phyloP scores from a whole-genome alignment of 2,329 filamentous ascomycete genomes.

The Ascocoryne sarcoides region DNA sequence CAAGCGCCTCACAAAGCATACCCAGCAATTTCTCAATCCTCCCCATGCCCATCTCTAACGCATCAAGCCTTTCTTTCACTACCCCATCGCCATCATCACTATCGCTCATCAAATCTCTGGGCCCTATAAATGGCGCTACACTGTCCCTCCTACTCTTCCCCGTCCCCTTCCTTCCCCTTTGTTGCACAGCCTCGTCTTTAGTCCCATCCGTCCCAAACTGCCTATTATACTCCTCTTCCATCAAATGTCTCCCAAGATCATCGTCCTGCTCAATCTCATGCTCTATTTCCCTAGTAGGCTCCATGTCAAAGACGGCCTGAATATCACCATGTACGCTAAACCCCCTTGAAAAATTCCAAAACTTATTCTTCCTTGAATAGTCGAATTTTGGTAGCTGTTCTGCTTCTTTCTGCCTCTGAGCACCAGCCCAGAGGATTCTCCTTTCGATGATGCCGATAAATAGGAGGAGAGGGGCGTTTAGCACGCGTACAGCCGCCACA shows the following conservation, averaged over 20 bases:
- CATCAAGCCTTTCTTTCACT: conserved; percentile 16
- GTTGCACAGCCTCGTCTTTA: conserved; percentile 4
- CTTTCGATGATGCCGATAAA: conserved; percentile 65
- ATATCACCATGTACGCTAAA: conserved; percentile 27
- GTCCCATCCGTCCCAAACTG: conserved; percentile 17
- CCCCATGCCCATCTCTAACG: conserved; percentile 17
- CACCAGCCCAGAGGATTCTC: conserved; percentile 49
- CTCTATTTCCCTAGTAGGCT: conserved; percentile 21
- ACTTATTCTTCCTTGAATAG: conserved; percentile 6
- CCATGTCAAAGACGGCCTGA: conserved; percentile 26
- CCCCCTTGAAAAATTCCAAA: conserved; percentile 24
- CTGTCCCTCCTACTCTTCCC: conserved; percentile 20
- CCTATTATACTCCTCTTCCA: conserved; percentile 15
- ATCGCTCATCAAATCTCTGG: conserved; percentile 17
- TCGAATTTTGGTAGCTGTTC: conserved; percentile 17
- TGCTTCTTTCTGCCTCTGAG: conserved; percentile 13
- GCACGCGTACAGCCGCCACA: conserved; percentile 61
- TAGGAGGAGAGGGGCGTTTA: conserved; percentile 69
- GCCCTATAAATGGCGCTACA: conserved; percentile 21
- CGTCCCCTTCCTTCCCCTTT: conserved; percentile 7
- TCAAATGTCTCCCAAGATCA: conserved; percentile 8
- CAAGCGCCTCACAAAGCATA: conserved; percentile 18
- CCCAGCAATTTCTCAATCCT: conserved; percentile 24
- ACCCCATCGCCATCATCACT: conserved; percentile 15
- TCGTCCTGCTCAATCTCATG: conserved; percentile 17